phyloP scores from a whole-genome alignment of 495 filamentous ascomycete genomes.

The Penicillium egyptiacum region DNA sequence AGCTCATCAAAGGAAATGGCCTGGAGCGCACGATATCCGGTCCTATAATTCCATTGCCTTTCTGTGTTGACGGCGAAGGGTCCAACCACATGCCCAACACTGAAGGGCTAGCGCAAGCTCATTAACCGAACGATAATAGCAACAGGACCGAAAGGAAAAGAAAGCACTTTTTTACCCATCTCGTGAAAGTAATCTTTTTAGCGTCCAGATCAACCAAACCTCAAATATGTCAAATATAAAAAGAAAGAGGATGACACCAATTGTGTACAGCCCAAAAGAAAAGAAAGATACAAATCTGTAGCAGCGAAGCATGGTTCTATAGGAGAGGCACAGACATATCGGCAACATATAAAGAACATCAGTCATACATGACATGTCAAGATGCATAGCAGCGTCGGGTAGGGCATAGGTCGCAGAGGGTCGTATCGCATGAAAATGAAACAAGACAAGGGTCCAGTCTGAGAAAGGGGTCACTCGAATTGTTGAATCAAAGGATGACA shows the following conservation, averaged over 20 bases:
- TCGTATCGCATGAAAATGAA: conserved; percentile 13
- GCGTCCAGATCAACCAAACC: conserved; percentile 20
- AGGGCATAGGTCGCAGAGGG: background rate
- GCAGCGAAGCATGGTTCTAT: conserved; percentile 29
- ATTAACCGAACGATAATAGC: background rate
- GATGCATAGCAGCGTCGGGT: conserved; percentile 16
- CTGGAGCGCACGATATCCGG: background rate
- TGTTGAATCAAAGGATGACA: conserved; percentile 42
- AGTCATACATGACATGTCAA: conserved; percentile 26
- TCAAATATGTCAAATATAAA: conserved; percentile 14
- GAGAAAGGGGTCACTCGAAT: background rate
- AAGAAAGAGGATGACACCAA: conserved; percentile 11
- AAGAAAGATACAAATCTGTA: conserved; percentile 22
- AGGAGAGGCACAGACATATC: conserved; percentile 23
- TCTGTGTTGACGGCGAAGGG: background rate
- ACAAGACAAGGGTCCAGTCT: conserved; percentile 12
- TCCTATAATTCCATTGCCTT: background rate
- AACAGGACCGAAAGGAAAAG: conserved; percentile 17
- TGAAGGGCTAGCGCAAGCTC: background rate
- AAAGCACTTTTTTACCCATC: conserved; percentile 21
- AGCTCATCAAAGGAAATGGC: background rate
- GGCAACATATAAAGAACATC: conserved; percentile 22
- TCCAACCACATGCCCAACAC: background rate
- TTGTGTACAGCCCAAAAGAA: conserved; percentile 17
- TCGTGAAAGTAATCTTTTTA: conserved; percentile 20